A percentile compares a stretch with the other conserved stretches of the same genome.
phyloP scores from a whole-genome alignment of 768 basidiomycete species.

The Podaxis sp. region DNA sequence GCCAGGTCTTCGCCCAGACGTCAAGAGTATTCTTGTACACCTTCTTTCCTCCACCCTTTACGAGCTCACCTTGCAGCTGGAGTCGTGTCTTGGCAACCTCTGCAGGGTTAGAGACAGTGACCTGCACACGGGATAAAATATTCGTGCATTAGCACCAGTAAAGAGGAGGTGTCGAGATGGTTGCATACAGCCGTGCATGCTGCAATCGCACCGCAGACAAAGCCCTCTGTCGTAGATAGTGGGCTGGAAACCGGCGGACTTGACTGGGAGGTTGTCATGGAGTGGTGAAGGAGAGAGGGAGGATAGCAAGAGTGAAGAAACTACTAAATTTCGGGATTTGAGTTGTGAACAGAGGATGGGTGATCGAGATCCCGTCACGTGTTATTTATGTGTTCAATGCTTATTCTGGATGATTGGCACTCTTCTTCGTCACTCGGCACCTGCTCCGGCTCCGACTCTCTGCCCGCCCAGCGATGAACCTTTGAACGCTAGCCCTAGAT shows the following conservation, averaged over 20 bases:
- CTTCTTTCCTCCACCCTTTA: slow-evolving; percentile 62
- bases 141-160: slow-evolving; percentile 12
- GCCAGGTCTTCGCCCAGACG: slow-evolving; percentile 83
- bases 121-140: slow-evolving; percentile 33
- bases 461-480: background rate
- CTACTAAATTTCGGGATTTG: background rate
- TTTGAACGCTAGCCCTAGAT: slow-evolving; percentile 12
- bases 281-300: background rate
- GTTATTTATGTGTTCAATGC: slow-evolving; percentile 4
- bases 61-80: slow-evolving; percentile 93
- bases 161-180: background rate
- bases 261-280: slow-evolving; percentile 16
- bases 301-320: background rate
- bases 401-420: background rate
- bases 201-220: slow-evolving; percentile 86
- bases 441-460: background rate
- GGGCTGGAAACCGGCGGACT: slow-evolving; percentile 18
- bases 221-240: slow-evolving; percentile 73
- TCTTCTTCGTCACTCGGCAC: background rate
- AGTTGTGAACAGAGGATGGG: background rate
- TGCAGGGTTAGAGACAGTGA: slow-evolving; percentile 75
- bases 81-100: slow-evolving; percentile 93
- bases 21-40: slow-evolving; percentile 90
- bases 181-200: slow-evolving; percentile 81
- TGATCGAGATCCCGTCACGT: slow-evolving; percentile 8